These are phyloP conservation scores for Emericellopsis terricola DNA, from an alignment of 495 filamentous ascomycete genomes.

Conservation along the genomic window DNA sequence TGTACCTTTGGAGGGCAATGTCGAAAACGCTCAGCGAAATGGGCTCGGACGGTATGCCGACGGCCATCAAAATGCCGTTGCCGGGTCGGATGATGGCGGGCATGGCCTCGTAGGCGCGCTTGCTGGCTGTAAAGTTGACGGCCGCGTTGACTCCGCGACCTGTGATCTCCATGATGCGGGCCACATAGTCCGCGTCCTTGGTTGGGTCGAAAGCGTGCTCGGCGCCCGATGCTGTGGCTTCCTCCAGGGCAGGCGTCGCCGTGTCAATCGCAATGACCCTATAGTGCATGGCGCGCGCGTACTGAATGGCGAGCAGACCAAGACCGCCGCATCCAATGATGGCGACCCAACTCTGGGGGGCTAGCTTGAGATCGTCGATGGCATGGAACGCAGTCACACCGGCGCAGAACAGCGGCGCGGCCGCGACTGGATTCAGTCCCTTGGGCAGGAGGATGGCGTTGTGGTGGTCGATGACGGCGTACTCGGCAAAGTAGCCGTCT, in stretches of 20 bases:
- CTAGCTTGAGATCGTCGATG: constrained; percentile 17
- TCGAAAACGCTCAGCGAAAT: constrained; percentile 9
- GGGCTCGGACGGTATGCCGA: constrained; percentile 16
- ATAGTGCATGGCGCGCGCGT: constrained; percentile 46
- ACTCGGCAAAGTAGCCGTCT: constrained; percentile 21
- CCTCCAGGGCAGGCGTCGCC: constrained; percentile 30
- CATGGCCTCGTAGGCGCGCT: constrained; percentile 9
- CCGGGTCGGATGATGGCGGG: constrained; percentile 1
- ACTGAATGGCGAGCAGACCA: constrained; percentile 31
- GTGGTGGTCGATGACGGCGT: constrained; percentile 16
- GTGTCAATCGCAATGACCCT: constrained; percentile 38
- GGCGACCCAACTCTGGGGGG: constrained; percentile 23
- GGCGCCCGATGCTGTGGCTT: constrained; percentile 23
- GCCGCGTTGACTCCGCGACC: constrained; percentile 15
- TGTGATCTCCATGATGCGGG: constrained; percentile 11
- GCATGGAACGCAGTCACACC: constrained; percentile 21
- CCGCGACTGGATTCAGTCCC: constrained; percentile 11
- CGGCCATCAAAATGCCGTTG: constrained; percentile 18
- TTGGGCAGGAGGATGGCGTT: constrained; percentile 16
- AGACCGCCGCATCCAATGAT: constrained; percentile 48
- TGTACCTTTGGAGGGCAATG: constrained; percentile 5
- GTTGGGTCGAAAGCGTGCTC: constrained; percentile 3
- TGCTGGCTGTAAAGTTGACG: constrained; percentile 17
- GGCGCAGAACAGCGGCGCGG: constrained; percentile 19
- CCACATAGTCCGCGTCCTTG: constrained; percentile 13